A percentile compares a stretch with the other conserved stretches of the same genome.
These are phyloP conservation scores for Prunella vulgaris DNA, from an alignment of 257 asterid species.

Conservation along the genomic window DNA sequence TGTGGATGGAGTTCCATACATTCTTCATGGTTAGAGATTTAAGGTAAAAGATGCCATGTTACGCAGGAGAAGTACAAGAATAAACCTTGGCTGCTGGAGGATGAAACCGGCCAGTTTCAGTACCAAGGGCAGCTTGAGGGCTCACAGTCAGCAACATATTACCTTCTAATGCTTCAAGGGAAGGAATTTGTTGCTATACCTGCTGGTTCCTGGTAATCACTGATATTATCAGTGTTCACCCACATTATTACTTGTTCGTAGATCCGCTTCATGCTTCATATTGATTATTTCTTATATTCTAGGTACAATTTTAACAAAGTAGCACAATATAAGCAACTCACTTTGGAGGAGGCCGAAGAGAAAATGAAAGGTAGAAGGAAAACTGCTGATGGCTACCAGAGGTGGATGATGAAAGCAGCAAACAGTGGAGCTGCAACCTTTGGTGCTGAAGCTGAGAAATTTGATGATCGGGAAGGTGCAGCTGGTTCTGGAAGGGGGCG, in stretches of 20 bases:
- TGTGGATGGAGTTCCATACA: not conserved
- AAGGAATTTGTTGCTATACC: constrained; percentile 95
- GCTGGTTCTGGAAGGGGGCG: constrained; percentile 73
- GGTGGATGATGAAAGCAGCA: constrained; percentile 99
- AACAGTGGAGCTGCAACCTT: constrained; percentile 92
- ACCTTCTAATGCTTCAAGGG: constrained; percentile 93
- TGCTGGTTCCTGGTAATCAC: constrained; percentile 88
- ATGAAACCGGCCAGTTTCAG: constrained; percentile 91
- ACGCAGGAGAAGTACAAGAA: constrained; percentile 86
- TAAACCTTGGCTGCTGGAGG: constrained; percentile 96
- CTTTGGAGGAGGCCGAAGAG: constrained; percentile 99
- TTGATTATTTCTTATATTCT: not conserved
- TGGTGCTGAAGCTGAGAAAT: constrained; percentile 72
- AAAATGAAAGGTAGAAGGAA: constrained; percentile 94
- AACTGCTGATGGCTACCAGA: constrained; percentile 96
- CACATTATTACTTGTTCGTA: not conserved
- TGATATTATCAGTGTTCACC: constrained; percentile 11
- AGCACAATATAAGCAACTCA: constrained; percentile 96
- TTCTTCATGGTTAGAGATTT: not conserved
- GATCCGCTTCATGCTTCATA: not conserved
- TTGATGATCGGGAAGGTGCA: constrained; percentile 69
- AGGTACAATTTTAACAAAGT: constrained; percentile 98
- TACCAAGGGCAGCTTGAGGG: constrained; percentile 90
- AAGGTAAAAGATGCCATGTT: not conserved
- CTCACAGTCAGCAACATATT: constrained; percentile 88